phyloP scores from a whole-genome alignment of 441 rosid genomes.

The Euphorbia celastroides region DNA sequence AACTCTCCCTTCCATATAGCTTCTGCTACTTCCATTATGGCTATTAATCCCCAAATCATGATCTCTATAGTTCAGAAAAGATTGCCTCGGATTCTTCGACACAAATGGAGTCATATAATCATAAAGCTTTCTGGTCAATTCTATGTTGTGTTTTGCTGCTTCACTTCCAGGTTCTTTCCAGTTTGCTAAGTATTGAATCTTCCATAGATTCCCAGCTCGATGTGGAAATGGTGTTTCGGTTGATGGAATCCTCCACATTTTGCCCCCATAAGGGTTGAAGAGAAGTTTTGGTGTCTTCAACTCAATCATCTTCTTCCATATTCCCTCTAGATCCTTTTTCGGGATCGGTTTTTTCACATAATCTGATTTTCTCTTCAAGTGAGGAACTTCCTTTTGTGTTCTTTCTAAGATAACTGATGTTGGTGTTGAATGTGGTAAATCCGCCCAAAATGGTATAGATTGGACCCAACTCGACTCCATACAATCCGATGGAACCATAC shows the following conservation, averaged over 20 bases:
- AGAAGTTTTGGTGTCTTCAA: conserved; percentile 27
- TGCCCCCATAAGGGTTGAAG: conserved; percentile 56
- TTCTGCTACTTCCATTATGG: conserved; percentile 33
- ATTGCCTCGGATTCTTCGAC: conserved; percentile 49
- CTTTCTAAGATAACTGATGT: conserved; percentile 37
- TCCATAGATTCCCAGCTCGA: conserved; percentile 40
- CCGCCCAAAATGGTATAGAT: conserved; percentile 37
- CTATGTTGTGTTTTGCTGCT: conserved; percentile 22
- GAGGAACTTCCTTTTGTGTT: conserved; percentile 25
- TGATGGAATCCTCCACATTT: conserved; percentile 35
- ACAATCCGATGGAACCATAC: conserved; percentile 38
- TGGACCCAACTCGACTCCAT: conserved; percentile 45
- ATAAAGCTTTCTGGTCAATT: conserved; percentile 34
- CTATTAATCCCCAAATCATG: too few relatives aligned
- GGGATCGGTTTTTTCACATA: conserved; percentile 42
- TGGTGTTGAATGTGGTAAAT: conserved; percentile 29
- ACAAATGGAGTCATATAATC: conserved; percentile 48
- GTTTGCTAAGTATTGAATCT: conserved; percentile 48
- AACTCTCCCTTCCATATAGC: conserved; percentile 26
- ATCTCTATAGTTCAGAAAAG: conserved; percentile 57
- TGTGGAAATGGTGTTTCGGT: conserved; percentile 50
- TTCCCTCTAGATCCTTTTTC: conserved; percentile 33
- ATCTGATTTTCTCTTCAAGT: conserved; percentile 62
- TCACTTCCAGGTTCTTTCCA: conserved; percentile 38
- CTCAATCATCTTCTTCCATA: conserved; percentile 38